phyloP scores from a whole-genome alignment of 257 asterid species.

The Solanum ossicruentum region DNA sequence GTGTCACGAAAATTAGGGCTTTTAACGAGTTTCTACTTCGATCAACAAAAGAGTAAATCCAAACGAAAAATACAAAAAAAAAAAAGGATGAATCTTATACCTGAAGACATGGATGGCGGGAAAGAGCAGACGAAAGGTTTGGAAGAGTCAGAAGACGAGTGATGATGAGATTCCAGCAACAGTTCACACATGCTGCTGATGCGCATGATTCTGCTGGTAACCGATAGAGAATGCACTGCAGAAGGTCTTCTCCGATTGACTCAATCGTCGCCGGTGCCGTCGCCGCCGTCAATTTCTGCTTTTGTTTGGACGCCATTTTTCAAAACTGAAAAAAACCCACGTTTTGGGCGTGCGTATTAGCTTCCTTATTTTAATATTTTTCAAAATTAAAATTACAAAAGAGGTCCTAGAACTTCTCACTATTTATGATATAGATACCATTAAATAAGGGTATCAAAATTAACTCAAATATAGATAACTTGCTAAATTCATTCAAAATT shows the following conservation, averaged over 20 bases:
- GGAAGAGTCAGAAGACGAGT: conserved; percentile 46
- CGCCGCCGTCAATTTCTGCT: not conserved
- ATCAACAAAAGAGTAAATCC: not conserved
- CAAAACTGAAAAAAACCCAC: not conserved
- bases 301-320: not conserved
- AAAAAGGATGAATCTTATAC: conserved; percentile 6
- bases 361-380: not conserved
- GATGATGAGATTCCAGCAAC: conserved; percentile 61
- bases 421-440: too few species aligned
- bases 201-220: conserved; percentile 69
- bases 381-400: too few species aligned
- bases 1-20: not conserved
- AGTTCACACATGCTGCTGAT: conserved; percentile 72
- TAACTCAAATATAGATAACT: too few species aligned
- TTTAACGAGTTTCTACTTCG: not conserved
- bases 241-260: conserved; percentile 49
- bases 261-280: conserved; percentile 10
- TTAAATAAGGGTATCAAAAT: too few species aligned
- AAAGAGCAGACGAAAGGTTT: conserved; percentile 53
- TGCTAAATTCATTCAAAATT: too few species aligned
- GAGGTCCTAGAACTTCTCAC: not conserved
- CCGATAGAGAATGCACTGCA: conserved; percentile 43
- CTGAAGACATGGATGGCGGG: conserved; percentile 42
- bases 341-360: too few species aligned
- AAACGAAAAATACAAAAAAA: too few species aligned